Evolutionary conservation across 192 early-diverging fungal genomes (phyloP).

Genomic region (Backusella westeae): DNA sequence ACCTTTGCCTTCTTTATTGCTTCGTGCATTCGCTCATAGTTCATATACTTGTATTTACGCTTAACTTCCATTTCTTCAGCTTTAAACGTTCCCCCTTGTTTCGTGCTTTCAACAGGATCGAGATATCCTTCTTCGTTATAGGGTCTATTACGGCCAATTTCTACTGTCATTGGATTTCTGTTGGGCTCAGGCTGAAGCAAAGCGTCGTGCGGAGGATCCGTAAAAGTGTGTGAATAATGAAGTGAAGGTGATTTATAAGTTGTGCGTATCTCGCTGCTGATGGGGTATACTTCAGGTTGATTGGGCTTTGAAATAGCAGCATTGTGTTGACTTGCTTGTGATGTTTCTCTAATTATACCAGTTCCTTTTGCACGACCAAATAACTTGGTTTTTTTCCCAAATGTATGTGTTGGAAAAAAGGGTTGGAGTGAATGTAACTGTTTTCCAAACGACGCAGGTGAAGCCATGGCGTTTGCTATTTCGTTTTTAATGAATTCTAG

Average conservation of each 20-base stretch:
- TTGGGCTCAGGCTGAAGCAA: not conserved
- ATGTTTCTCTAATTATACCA: not conserved
- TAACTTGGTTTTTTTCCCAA: not conserved
- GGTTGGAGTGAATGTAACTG: not conserved
- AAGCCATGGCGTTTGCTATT: not conserved
- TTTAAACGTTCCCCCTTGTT: no score
- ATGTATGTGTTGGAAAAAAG: not conserved
- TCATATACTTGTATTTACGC: not conserved
- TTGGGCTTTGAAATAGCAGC: not conserved
- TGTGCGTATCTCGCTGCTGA: no score
- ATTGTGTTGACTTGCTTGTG: not conserved
- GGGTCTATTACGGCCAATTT: not conserved
- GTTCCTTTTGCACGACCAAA: not conserved
- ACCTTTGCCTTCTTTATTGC: not conserved
- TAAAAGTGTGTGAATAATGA: not conserved
- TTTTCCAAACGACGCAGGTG: not conserved
- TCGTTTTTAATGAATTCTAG: not conserved
- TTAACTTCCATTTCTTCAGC: not conserved
- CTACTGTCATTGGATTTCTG: not conserved
- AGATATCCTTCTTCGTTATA: not conserved
- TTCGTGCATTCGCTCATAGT: not conserved
- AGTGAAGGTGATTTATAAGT: not conserved
- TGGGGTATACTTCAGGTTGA: not conserved
- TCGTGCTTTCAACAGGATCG: no score
- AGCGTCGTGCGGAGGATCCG: not conserved